Base-by-base conservation (phyloP, 768 basidiomycete species). In the Hygrophoropsis aurantiaca region DNA sequence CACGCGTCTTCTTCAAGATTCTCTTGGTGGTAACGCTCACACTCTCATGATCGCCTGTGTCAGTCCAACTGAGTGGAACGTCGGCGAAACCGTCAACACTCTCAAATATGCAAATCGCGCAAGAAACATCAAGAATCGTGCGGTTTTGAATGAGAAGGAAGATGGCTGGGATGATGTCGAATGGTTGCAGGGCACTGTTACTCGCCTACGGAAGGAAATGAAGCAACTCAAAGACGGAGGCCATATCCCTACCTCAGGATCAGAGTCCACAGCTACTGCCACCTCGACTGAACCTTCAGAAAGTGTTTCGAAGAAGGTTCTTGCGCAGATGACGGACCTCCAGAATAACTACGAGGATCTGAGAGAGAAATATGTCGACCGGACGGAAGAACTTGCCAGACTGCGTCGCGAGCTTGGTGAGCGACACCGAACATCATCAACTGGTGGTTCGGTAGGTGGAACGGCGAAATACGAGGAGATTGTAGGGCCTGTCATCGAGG, bases 31-130 rank as follows among this genome's bases (percentile, higher is more conserved):
- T 37, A 99, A 98, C 68, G 87, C 95, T 1, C 90, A 95, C 58
- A 98, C 97, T 10, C 84, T 97, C 56, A 99, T 99, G 97, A 92
- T 99, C 53, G 97, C 97, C 15, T 99, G 95, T 64, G 90, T 97
- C 51, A 94, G 92, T 57, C 88, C 92, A 11, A 90, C 92, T 1
- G 97, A 99, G 68, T 95, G 84, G 83, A 99, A 99, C 65, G 79
- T 88, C 2, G 84, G 77, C 50, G 97, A 99, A 69, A 99, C 97
- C 0, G 76, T 97, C 49, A 93, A 92, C 62, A 94, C 92, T 11
- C 75, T 98, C 64, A 97, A 97, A 67, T 99, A 98, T 60, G 97
- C 95, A 26, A 94, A 97, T 56, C 87, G 97, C 30, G 97, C 97
- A 10, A 74, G 94, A 53, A 97, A 97, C 61, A 99, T 99, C 74